Conservation (phyloP, 2,329 filamentous ascomycete species). For the Penicillium sp. region DNA sequence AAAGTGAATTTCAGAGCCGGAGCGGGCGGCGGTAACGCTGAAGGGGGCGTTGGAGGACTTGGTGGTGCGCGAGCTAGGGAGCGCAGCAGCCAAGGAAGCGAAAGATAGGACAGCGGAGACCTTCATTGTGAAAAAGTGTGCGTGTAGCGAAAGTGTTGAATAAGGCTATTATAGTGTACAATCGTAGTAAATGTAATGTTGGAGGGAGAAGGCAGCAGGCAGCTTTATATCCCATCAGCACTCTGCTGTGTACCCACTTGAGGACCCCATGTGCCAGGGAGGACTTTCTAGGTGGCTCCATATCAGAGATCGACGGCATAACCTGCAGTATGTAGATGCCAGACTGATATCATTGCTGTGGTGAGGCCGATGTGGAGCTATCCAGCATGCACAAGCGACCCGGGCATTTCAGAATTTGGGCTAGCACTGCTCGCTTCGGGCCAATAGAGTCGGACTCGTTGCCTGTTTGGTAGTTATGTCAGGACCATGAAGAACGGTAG, state of each 20-base stretch:
- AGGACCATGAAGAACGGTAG: neutral
- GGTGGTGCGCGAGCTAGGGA: conserved; percentile 15
- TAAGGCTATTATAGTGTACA: neutral
- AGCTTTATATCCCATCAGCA: conserved; percentile 3
- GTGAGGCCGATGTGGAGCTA: neutral
- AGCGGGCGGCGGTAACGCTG: conserved; percentile 44
- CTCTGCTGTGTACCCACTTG: neutral
- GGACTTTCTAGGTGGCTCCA: neutral
- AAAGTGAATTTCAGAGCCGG: conserved; percentile 49
- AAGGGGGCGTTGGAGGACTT: conserved; percentile 31
- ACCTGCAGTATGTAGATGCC: neutral
- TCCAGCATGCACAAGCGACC: neutral
- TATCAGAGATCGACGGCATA: neutral
- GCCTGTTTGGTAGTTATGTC: neutral
- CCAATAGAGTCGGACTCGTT: conserved; percentile 3
- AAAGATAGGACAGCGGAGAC: conserved; percentile 25
- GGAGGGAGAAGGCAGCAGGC: neutral
- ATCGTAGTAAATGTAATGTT: neutral
- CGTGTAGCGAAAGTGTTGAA: neutral
- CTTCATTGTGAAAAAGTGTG: conserved; percentile 24
- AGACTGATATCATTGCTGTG: conserved; percentile 10
- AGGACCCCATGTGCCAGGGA: neutral
- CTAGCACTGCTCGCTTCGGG: conserved; percentile 5
- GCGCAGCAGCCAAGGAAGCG: conserved; percentile 23
- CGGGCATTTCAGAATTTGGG: conserved; percentile 1